Evolutionary conservation across 2,329 filamentous ascomycete genomes (phyloP).

Genomic region (Simplicillium sp.): DNA sequence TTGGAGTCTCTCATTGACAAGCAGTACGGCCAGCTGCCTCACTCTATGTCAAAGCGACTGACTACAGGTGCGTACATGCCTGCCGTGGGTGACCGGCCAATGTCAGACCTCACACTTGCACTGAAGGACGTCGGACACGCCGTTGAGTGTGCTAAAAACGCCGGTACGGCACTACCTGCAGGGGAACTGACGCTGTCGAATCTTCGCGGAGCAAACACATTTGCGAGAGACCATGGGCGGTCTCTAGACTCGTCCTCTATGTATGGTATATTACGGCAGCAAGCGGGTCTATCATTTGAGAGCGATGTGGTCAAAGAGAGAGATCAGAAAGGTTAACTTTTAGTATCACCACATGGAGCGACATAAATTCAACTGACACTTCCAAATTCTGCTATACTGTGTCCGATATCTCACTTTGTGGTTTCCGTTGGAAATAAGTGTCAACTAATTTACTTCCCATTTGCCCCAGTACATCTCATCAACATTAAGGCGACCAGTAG

Average conservation of each 20-base stretch:
- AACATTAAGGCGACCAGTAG: too few species aligned
- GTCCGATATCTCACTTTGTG: too few species aligned
- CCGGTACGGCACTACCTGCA: slow-evolving; percentile 27
- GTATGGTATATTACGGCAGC: slow-evolving; percentile 34
- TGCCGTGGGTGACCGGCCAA: slow-evolving; percentile 23
- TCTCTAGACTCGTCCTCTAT: slow-evolving; percentile 39
- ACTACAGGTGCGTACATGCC: slow-evolving; percentile 29
- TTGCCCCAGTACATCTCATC: too few species aligned
- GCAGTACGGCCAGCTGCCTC: slow-evolving; percentile 26
- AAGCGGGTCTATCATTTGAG: slow-evolving; percentile 34
- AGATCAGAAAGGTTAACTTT: slow-evolving; percentile 11
- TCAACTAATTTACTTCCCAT: too few species aligned
- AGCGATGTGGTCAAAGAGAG: slow-evolving; percentile 22
- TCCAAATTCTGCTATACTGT: too few species aligned
- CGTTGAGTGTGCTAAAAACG: slow-evolving; percentile 28
- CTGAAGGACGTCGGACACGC: slow-evolving; percentile 44
- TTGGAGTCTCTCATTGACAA: slow-evolving; percentile 33
- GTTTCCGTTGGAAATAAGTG: too few species aligned
- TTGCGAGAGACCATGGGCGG: slow-evolving; percentile 21
- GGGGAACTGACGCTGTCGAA: slow-evolving; percentile 32
- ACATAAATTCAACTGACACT: too few species aligned
- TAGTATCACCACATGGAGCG: too few species aligned
- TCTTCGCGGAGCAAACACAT: slow-evolving; percentile 29
- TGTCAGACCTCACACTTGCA: slow-evolving; percentile 38
- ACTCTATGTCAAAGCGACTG: slow-evolving; percentile 25